phyloP scores from a whole-genome alignment of 805 yeast genomes.

The Candida krabiensis region DNA sequence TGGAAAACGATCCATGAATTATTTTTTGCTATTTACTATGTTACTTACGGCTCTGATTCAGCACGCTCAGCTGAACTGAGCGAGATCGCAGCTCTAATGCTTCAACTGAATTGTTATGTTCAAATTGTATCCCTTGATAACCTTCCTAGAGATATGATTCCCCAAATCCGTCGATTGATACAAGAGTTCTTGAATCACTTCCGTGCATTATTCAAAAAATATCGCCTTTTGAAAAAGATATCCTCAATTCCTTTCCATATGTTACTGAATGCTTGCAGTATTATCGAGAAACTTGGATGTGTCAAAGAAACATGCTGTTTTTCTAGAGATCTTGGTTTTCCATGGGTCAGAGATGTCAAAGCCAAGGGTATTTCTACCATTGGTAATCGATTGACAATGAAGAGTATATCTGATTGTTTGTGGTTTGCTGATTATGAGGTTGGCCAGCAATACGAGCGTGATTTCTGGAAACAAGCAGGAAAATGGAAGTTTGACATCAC shows the following conservation, averaged over 20 bases:
- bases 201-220: conserved; percentile 3
- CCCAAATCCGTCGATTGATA: conserved; percentile 1
- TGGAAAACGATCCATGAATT: conserved; percentile 16
- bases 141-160: conserved; percentile 1
- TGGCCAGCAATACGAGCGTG: conserved; percentile 6
- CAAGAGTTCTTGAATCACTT: conserved; percentile 4
- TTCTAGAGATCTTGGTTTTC: conserved; percentile 10
- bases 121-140: conserved; percentile 5
- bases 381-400: conserved; percentile 11
- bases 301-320: conserved; percentile 8
- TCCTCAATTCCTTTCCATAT: conserved; percentile 14
- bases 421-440: conserved; percentile 13
- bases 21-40: conserved; percentile 11
- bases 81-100: conserved; percentile 7
- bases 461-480: conserved; percentile 9
- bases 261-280: conserved; percentile 12
- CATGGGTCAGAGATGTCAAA: conserved; percentile 12
- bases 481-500: conserved; percentile 14
- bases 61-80: conserved; percentile 1
- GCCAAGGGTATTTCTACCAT: conserved; percentile 7
- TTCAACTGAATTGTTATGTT: conserved; percentile 14
- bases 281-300: neutral
- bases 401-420: conserved; percentile 15
- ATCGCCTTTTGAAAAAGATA: conserved; percentile 7
- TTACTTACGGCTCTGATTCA: conserved; percentile 2